These are phyloP conservation scores for Nothophoma quercina DNA, from an alignment of 2,329 filamentous ascomycete genomes.

Conservation along the genomic window DNA sequence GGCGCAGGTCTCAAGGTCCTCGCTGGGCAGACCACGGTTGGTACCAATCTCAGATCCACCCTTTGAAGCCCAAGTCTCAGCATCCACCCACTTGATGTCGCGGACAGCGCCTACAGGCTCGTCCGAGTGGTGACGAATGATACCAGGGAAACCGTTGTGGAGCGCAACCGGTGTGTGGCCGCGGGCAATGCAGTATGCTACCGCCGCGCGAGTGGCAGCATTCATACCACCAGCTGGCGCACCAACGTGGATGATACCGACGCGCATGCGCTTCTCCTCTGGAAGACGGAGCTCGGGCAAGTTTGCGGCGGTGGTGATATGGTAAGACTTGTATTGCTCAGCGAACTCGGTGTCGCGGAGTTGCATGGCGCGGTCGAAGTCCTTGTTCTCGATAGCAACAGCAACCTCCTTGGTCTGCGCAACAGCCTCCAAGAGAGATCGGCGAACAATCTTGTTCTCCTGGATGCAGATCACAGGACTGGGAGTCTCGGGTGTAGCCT, in stretches of 20 bases:
- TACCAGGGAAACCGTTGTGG: conserved; percentile 95
- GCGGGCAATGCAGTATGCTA: conserved; percentile 88
- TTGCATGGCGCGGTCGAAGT: conserved; percentile 87
- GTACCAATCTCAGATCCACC: conserved; percentile 98
- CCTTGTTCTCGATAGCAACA: conserved; percentile 79
- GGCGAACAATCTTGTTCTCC: conserved; percentile 96
- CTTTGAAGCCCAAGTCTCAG: conserved; percentile 93
- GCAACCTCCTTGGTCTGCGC: conserved; percentile 84
- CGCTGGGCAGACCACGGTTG: conserved; percentile 88
- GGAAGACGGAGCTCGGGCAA: conserved; percentile 74
- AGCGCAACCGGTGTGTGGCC: conserved; percentile 94
- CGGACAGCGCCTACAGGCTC: conserved; percentile 82
- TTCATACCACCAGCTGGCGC: conserved; percentile 99
- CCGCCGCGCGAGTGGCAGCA: conserved; percentile 89
- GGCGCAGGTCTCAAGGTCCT: conserved; percentile 85
- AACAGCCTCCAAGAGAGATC: conserved; percentile 88
- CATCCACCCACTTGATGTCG: conserved; percentile 89
- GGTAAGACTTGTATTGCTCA: conserved; percentile 89
- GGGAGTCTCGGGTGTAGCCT: conserved; percentile 77
- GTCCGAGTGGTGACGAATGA: conserved; percentile 89
- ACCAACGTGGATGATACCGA: conserved; percentile 96
- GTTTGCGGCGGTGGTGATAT: conserved; percentile 86
- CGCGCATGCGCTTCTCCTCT: conserved; percentile 81
- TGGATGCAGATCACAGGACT: conserved; percentile 96
- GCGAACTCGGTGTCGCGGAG: conserved; percentile 92